Evolutionary conservation across 257 asterid species (phyloP), one percentile per base, ranked within the genome.

Genomic region (Ilex aquifolium): DNA sequence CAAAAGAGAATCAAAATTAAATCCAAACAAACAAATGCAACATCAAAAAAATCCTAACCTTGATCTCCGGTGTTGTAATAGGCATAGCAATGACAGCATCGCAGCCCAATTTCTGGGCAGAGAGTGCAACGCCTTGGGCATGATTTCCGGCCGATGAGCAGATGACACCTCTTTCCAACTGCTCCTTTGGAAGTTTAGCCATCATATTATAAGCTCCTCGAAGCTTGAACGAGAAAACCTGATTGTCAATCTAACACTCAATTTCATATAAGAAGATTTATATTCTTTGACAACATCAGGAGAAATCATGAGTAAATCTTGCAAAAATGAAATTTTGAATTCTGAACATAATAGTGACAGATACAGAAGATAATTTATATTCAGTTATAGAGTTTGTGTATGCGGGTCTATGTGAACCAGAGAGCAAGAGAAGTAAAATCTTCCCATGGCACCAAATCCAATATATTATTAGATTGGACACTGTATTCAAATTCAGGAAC

Each of bases 121-220:
- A 76, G 59, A 90, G 71, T 4, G 97, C 99, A 49, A 90, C 97
- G n/a, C 99, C 99, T 69, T 93, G 99, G 5, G 99, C 99, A 29
- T 93, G 99, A 66, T 93, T 93, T 72, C 99, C 99, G 12, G 97
- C 99, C 6, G 99, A 93, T 10, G 99, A 93, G 74, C 99, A 93
- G 32, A 93, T 85, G 11, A 93, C 99, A 49, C 99, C 99, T 71
- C 77, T 78, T 65, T 82, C 65, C 52, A 85, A 82, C 65, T 81
- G 88, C 74, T 84, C 92, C 61, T 65, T 81, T 12, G 95, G 79
- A 71, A 93, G 90, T 71, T 81, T 93, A 6, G 95, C 91, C 99
- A 93, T 90, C 99, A 93, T 93, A 62, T 93, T 93, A 69, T 93
- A 93, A 70, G 99, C 99, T 74, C 99, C 99, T 21, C 99, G 90